Percentiles rank a stretch among this genome's conserved stretches.
These are phyloP conservation scores for Nannizzia gypsea DNA, from an alignment of 2,329 filamentous ascomycete genomes.

Conservation along the genomic window DNA sequence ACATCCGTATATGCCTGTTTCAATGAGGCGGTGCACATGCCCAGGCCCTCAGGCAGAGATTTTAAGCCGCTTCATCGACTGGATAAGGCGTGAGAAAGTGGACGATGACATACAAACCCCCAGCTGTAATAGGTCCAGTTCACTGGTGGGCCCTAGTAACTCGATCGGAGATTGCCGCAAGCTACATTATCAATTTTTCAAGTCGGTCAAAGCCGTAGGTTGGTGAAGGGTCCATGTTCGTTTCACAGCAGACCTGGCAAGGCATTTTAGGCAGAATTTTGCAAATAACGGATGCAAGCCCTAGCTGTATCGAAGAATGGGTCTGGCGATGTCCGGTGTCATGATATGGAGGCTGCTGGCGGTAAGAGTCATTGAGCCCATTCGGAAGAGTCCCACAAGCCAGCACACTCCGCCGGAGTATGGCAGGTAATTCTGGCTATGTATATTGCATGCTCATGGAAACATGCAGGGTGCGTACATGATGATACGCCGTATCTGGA, in stretches of 20 bases:
- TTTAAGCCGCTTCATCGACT: not conserved
- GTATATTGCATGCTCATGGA: not conserved
- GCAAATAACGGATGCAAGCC: not conserved
- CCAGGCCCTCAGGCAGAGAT: not conserved
- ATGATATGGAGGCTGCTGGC: not conserved
- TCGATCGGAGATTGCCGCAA: not conserved
- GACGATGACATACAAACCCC: not conserved
- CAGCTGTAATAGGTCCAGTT: not conserved
- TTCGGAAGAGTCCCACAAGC: no score
- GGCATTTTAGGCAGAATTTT: not conserved
- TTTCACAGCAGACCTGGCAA: not conserved
- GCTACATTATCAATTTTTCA: not conserved
- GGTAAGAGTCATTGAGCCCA: not conserved
- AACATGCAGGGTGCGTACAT: not conserved
- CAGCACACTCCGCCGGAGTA: not conserved
- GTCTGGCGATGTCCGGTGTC: no score
- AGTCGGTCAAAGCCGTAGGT: not conserved
- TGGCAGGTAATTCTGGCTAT: not conserved
- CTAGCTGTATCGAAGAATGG: not conserved
- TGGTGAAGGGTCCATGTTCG: not conserved
- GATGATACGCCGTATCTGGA: not conserved
- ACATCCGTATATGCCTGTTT: not conserved
- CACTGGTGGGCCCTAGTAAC: not conserved
- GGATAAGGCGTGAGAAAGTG: not conserved
- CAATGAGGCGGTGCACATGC: not conserved